Evolutionary conservation across 1,284 basidiomycete genomes (phyloP), one percentile per base, ranked within the genome.

Genomic region (Prillingera fragicola): DNA sequence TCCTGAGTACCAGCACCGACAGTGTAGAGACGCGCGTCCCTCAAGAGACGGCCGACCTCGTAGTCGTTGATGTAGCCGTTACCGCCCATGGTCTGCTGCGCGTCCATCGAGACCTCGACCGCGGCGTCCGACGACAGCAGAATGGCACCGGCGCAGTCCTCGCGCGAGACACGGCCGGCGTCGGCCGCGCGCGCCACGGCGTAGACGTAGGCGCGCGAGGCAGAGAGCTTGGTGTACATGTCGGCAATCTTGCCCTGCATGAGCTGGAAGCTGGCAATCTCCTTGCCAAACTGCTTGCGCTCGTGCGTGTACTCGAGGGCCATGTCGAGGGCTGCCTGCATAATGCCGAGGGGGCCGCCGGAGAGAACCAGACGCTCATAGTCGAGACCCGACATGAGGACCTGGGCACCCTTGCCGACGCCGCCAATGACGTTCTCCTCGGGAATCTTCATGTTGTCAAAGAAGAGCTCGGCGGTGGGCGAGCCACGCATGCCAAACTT

Each of bases 401-500:
- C 91, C 1, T 78, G 78, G 2, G 82, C 90, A 8, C 91, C 92
- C 50, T 78, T 78, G 63, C 88, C 79, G 0, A 91, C 75, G 40
- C 78, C 71, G 5, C 91, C 91, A 5, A 96, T 78, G 10, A 95
- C 81, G 63, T 94, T 94, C 62, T 81, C 85, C 63, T 84, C 81
- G 2, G 90, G 88, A 3, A 95, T 83, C 56, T 84, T 78, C 57
- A 91, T 91, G 57, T 90, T 79, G 60, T 95, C 88, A 56, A 96
- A 96, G 25, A 94, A 83, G 23, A 96, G 75, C 69, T 95, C 91
- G 60, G 88, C 91, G 1, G 91, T 96, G 62, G 95, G 90, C 45
- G 85, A 88, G 31, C 92, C 92, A 51, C 92, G 77, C 91, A 96
- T 96, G 1, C 91, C 91, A 60, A 96, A 82, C 70, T 96, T 96